A percentile compares a stretch with the other conserved stretches of the same genome.
Evolutionary conservation across 2,329 filamentous ascomycete genomes (phyloP).

Genomic region (Parastagonospora nodorum): DNA sequence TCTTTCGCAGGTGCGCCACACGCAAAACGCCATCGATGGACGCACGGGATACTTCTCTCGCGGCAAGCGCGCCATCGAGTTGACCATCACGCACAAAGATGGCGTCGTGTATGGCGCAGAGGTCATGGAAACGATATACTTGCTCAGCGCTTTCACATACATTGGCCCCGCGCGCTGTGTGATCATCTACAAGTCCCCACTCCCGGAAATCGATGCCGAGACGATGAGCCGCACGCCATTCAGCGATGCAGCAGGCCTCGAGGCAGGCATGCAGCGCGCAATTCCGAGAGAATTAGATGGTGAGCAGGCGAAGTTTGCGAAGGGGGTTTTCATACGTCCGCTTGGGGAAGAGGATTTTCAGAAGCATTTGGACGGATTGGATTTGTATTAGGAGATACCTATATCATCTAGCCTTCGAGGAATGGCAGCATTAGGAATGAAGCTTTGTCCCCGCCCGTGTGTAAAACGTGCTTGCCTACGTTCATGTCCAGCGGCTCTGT

Average conservation of each 20-base stretch:
- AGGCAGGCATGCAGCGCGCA: neutral
- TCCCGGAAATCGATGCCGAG: neutral
- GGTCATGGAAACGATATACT: neutral
- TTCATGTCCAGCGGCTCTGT: too few species aligned
- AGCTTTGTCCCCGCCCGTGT: too few species aligned
- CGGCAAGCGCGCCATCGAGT: conserved; percentile 8
- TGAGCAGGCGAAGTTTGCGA: neutral
- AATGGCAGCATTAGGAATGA: too few species aligned
- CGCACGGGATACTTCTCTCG: too few species aligned
- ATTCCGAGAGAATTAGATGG: neutral
- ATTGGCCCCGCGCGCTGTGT: conserved; percentile 5
- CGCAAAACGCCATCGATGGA: neutral
- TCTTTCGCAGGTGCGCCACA: conserved; percentile 3
- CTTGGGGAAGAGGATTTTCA: conserved; percentile 11
- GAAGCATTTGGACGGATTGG: conserved; percentile 10
- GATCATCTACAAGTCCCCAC: conserved; percentile 9
- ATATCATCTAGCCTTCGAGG: too few species aligned
- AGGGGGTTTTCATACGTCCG: conserved; percentile 8
- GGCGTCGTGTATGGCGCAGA: conserved; percentile 1
- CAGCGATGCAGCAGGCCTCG: neutral
- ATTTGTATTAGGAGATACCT: neutral
- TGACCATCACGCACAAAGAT: conserved; percentile 9
- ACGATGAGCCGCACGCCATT: neutral
- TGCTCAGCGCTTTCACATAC: neutral
- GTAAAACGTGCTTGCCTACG: too few species aligned